Evolutionary conservation across 1,139 yeast genomes (phyloP).

Genomic region (Tardiomyces blankii): DNA sequence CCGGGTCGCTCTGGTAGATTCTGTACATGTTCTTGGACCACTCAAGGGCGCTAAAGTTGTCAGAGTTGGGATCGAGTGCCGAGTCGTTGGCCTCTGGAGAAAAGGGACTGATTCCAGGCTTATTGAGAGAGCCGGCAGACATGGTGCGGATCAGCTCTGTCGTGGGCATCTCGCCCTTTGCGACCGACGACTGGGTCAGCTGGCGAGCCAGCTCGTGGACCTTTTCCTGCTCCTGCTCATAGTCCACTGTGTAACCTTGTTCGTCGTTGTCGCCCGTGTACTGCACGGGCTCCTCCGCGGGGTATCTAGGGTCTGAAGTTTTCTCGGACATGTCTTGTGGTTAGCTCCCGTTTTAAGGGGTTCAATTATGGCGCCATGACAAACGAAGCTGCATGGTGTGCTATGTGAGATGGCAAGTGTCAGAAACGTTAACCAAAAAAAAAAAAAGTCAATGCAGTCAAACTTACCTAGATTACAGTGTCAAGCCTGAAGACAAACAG

Average conservation of each 20-base stretch:
- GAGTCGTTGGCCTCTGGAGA: conserved; percentile 24
- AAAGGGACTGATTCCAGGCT: conserved; percentile 11
- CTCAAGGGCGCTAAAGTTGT: conserved; percentile 46
- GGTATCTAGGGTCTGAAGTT: no score
- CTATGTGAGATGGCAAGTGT: no score
- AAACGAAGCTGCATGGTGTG: no score
- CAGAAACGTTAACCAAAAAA: no score
- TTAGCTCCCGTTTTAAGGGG: no score
- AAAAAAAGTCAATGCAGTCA: no score
- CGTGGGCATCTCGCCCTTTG: background rate
- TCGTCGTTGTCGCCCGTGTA: no score
- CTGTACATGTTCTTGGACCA: conserved; percentile 68
- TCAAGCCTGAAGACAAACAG: no score
- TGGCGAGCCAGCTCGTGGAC: conserved; percentile 18
- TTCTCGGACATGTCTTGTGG: no score
- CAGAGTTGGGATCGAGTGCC: conserved; percentile 42
- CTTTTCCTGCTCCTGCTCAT: conserved; percentile 7
- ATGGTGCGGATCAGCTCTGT: conserved; percentile 2
- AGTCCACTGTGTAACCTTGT: background rate
- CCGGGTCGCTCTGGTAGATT: conserved; percentile 46
- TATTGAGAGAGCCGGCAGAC: conserved; percentile 6
- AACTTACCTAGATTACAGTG: no score
- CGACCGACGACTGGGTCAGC: conserved; percentile 10
- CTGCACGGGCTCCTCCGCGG: no score
- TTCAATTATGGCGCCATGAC: no score